These are phyloP conservation scores for Fusarium sp. DNA, from an alignment of 2,329 filamentous ascomycete species.

Conservation along the genomic window DNA sequence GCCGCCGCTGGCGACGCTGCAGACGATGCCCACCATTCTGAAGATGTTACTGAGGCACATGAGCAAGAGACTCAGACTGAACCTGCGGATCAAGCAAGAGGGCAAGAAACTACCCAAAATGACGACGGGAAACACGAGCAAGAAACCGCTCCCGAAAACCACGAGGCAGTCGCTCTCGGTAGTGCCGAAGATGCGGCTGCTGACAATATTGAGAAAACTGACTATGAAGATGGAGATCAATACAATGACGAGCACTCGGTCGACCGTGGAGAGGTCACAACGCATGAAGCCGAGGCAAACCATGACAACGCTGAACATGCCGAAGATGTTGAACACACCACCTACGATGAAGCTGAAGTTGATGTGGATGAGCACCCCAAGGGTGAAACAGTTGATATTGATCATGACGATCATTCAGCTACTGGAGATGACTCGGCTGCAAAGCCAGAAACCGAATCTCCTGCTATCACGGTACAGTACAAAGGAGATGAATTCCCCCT, in stretches of 20 bases:
- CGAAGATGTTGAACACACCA: slow-evolving; percentile 6
- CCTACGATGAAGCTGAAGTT: slow-evolving; percentile 14
- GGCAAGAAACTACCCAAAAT: slow-evolving; percentile 35
- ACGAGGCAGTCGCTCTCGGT: neutral
- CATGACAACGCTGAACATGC: slow-evolving; percentile 9
- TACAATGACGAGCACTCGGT: slow-evolving; percentile 4
- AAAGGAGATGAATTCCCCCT: slow-evolving; percentile 58
- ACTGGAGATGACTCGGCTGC: slow-evolving; percentile 21
- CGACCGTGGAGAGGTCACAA: slow-evolving; percentile 6
- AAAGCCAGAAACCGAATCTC: slow-evolving; percentile 42
- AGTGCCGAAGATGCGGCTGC: slow-evolving; percentile 9
- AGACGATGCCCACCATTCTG: slow-evolving; percentile 3
- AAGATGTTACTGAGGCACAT: neutral
- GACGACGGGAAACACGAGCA: slow-evolving; percentile 24
- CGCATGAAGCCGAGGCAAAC: neutral
- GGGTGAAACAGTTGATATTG: slow-evolving; percentile 9
- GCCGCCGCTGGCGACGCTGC: neutral
- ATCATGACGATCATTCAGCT: slow-evolving; percentile 7
- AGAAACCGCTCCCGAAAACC: slow-evolving; percentile 4
- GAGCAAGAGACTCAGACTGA: slow-evolving; percentile 6
- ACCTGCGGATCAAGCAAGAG: slow-evolving; percentile 2
- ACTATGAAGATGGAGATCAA: slow-evolving; percentile 25
- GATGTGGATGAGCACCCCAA: slow-evolving; percentile 19
- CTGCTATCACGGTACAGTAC: slow-evolving; percentile 56
- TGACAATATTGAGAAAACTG: slow-evolving; percentile 19